A percentile compares a stretch with the other conserved stretches of the same genome.
Evolutionary conservation across 108 stramenopile species (phyloP).

Genomic region (Conticribra guillardii): DNA sequence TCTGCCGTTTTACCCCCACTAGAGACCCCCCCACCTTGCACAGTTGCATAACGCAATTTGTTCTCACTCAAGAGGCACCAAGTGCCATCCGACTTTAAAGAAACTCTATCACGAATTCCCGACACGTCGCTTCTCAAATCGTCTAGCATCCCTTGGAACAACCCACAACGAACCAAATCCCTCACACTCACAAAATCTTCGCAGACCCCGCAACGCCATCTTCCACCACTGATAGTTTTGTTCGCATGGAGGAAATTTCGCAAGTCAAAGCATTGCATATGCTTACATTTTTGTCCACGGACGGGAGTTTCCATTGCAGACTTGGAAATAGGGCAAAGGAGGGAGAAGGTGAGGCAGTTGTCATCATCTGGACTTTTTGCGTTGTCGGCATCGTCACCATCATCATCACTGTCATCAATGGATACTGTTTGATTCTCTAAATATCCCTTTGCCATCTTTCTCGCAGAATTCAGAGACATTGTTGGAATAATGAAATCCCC

Average conservation of each 20-base stretch:
- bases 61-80: slow-evolving; percentile 52
- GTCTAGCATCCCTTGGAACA: slow-evolving; percentile 49
- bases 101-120: slow-evolving; percentile 28
- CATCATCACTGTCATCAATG: slow-evolving; percentile 49
- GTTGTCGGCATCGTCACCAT: slow-evolving; percentile 33
- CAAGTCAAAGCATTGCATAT: slow-evolving; percentile 69
- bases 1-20: too few species aligned
- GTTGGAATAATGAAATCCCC: slow-evolving; percentile 41
- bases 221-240: slow-evolving; percentile 52
- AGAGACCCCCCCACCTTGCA: too few species aligned
- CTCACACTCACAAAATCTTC: slow-evolving; percentile 47
- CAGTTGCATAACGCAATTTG: slow-evolving; percentile 39
- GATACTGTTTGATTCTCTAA: slow-evolving; percentile 36
- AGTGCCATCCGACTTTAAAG: slow-evolving; percentile 42
- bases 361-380: slow-evolving; percentile 8
- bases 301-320: slow-evolving; percentile 70
- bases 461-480: slow-evolving; percentile 25
- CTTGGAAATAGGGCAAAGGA: slow-evolving; percentile 66
- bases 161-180: slow-evolving; percentile 47
- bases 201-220: slow-evolving; percentile 73
- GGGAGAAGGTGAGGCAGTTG: slow-evolving; percentile 54
- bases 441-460: slow-evolving; percentile 45
- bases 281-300: slow-evolving; percentile 36
- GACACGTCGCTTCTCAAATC: slow-evolving; percentile 22
- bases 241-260: slow-evolving; percentile 59